Evolutionary conservation across 2,329 filamentous ascomycete genomes (phyloP), one percentile per base, ranked within the genome.

Genomic region (Ophiostoma quercus): DNA sequence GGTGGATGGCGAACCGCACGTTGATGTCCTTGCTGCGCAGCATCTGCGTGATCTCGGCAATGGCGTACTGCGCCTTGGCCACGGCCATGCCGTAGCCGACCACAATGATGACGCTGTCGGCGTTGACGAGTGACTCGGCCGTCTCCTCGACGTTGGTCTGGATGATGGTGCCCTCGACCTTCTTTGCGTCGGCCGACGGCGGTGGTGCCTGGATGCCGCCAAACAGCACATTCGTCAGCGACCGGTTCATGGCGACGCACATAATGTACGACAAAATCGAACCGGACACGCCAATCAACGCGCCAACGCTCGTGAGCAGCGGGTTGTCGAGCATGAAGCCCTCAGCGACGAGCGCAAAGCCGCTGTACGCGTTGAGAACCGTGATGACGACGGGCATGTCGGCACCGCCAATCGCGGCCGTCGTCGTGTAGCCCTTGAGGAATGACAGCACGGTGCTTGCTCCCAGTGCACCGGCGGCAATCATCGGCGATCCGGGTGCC

Each of bases 61-160:
- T 92, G 29, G 92, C 92, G 76, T 96, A 96, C 79, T 97, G 93
- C 2, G 93, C 92, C 79, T 96, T 96, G 9, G 93, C 92, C 1
- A 97, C 92, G 0, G 93, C 93, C 93, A 97, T 97, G 68, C 93
- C 93, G 75, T 96, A 97, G 0, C 93, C 93, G 5, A 96, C 92
- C 1, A 94, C 89, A 69, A 97, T 93, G 75, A 96, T 95, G 70
- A 96, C 92, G 66, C 85, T 93, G 76, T 96, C 92, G 0, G 92
- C 89, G 72, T 90, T 90, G 19, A 88, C 81, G 2, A 96, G 83
- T 0, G 88, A 84, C 37, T 96, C 92, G 1, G 91, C 90, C 0
- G 91, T 90, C 66, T 96, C 92, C 22, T 96, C 92, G 1, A 94
- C 84, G 3, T 85, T 90, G 0, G 90, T 94, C 76, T 92, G 88